These are phyloP conservation scores for Simplicillium sp. DNA, from an alignment of 2,329 filamentous ascomycete genomes.

Conservation along the genomic window DNA sequence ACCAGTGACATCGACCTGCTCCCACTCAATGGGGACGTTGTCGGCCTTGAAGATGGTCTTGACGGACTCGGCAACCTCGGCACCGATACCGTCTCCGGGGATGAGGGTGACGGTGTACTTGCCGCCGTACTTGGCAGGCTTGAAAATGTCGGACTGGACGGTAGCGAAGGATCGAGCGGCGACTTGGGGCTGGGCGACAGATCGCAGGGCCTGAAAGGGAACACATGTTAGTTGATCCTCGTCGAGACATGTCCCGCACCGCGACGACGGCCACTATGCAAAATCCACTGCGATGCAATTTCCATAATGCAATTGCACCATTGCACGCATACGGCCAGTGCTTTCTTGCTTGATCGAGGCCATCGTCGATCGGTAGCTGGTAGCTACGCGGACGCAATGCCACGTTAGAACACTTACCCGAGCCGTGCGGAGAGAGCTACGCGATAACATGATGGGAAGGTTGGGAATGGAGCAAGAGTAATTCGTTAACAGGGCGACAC, in stretches of 20 bases:
- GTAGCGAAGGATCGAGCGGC: slow-evolving; percentile 60
- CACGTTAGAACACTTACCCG: slow-evolving; percentile 36
- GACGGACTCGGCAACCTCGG: slow-evolving; percentile 94
- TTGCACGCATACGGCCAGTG: too few relatives aligned
- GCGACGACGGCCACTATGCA: too few relatives aligned
- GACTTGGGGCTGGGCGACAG: slow-evolving; percentile 35
- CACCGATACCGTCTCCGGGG: slow-evolving; percentile 96
- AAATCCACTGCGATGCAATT: too few relatives aligned
- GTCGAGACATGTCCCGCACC: too few relatives aligned
- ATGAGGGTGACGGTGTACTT: slow-evolving; percentile 99
- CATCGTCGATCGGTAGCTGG: too few relatives aligned
- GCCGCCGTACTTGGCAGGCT: slow-evolving; percentile 96
- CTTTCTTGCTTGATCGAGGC: too few relatives aligned
- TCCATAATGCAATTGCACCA: too few relatives aligned
- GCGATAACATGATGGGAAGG: slow-evolving; percentile 44
- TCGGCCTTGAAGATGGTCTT: slow-evolving; percentile 99
- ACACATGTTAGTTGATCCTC: not conserved
- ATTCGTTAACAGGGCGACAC: too few relatives aligned
- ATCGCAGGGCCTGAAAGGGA: slow-evolving; percentile 38
- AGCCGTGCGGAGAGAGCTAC: slow-evolving; percentile 45
- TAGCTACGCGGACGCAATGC: too few relatives aligned
- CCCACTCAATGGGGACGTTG: slow-evolving; percentile 97
- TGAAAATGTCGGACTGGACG: slow-evolving; percentile 92
- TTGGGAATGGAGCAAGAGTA: slow-evolving; percentile 9
- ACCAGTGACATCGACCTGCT: slow-evolving; percentile 93